Evolutionary conservation across 805 yeast genomes (phyloP).

Genomic region (Naumovozyma baii): DNA sequence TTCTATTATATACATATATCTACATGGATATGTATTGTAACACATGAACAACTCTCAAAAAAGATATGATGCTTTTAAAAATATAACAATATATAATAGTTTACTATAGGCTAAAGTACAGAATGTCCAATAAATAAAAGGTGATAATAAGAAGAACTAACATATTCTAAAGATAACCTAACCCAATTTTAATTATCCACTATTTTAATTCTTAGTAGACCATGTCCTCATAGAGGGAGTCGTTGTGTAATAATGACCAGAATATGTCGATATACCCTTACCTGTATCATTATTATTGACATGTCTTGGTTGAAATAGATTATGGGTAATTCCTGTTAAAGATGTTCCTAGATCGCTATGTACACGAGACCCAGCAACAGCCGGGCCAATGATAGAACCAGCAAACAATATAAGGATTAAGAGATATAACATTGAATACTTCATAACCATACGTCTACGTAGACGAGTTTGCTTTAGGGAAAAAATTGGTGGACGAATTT

Average conservation of each 20-base stretch:
- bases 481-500: conserved; percentile 94
- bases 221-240: conserved; percentile 46
- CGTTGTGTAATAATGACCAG: conserved; percentile 33
- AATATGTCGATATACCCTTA: conserved; percentile 28
- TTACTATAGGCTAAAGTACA: not conserved
- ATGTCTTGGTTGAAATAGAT: conserved; percentile 85
- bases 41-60: no score
- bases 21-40: no score
- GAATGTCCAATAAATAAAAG: not conserved
- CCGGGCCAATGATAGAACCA: conserved; percentile 82
- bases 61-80: not conserved
- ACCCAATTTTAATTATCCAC: not conserved
- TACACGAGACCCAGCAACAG: conserved; percentile 61
- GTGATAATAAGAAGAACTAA: not conserved
- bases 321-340: conserved; percentile 38
- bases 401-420: conserved; percentile 57
- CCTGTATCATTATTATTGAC: conserved; percentile 80
- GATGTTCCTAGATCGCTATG: conserved; percentile 25
- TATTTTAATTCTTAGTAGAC: conserved; percentile 36
- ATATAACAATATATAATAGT: not conserved
- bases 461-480: conserved; percentile 91
- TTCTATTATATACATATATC: no score
- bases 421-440: conserved; percentile 77
- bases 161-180: not conserved
- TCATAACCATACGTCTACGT: conserved; percentile 93